phyloP scores from a whole-genome alignment of 176 grass and related monocot species.

The Ampelocalamus luodianensis region DNA sequence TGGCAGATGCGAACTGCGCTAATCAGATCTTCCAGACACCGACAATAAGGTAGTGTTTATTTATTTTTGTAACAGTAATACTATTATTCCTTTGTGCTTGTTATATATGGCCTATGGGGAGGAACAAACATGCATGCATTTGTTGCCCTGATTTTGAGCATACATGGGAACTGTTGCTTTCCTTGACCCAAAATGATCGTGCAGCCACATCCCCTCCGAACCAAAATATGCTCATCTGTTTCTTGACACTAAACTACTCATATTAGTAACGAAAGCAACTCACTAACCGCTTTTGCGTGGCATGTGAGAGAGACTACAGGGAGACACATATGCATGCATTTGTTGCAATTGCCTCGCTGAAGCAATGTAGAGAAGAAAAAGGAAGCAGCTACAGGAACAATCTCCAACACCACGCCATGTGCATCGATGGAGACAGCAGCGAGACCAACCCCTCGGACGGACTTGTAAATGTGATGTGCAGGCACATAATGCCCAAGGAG shows the following conservation, averaged over 20 bases:
- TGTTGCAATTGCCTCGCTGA: background rate
- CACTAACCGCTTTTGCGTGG: background rate
- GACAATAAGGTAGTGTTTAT: background rate
- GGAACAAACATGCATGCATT: slow-evolving; percentile 35
- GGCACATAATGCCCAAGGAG: slow-evolving; percentile 57
- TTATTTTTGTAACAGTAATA: background rate
- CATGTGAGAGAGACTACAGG: background rate
- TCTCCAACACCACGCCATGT: slow-evolving; percentile 51
- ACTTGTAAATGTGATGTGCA: slow-evolving; percentile 28
- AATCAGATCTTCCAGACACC: background rate
- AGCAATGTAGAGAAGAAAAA: background rate
- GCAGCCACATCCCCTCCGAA: background rate
- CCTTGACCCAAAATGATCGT: slow-evolving; percentile 13
- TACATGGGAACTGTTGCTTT: slow-evolving; percentile 20
- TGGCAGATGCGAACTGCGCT: background rate
- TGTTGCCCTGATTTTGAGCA: background rate
- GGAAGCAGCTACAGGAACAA: slow-evolving; percentile 43
- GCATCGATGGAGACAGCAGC: slow-evolving; percentile 58
- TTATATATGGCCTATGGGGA: background rate
- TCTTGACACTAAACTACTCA: slow-evolving; percentile 8
- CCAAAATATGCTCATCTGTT: slow-evolving; percentile 37
- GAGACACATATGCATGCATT: too few relatives aligned
- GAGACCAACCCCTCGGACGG: slow-evolving; percentile 8
- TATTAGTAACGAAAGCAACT: slow-evolving; percentile 36
- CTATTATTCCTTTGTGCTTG: background rate